Evolutionary conservation across 306 rosid genomes (phyloP), one percentile per base, ranked within the genome.

Genomic region (Cucumis melo): DNA sequence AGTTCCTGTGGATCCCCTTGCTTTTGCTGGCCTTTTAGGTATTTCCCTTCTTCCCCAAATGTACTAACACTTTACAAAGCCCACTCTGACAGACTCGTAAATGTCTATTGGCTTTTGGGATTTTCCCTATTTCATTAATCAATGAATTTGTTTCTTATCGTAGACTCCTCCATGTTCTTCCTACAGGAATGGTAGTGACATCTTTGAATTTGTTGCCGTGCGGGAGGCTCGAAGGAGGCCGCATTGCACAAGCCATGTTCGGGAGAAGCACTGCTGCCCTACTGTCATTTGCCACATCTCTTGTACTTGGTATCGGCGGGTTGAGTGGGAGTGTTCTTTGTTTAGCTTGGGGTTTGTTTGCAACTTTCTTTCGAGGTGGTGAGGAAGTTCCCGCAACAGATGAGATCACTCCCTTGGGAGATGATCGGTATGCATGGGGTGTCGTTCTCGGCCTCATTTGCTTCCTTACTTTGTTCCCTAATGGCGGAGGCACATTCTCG

Each of bases 11-110:
- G 98, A 93, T 80, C 98, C 98, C 32, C 95, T 93, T 76, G 96
- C 98, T 72, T 93, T 93, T 80, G 97, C 98, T 23, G 98, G 98
- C 50, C 96, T 93, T 75, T 84, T 93, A 83, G 97, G 98, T 91
- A 60, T 48, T 91, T 64, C 42, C 54, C 57, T 39, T 78, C 58
- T 77, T 42, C 20, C 74, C 51, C 16, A 32, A 42, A 21, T n/a
- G 5, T 19, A 74, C 27, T 32, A 54, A 34, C 27, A 74, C 77
- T 32, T 2, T 14, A 32, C 42, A 16, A 51, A 81, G 9, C 20
- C 15, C 19, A 73, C 15, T 46, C 1, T 73, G 5, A 23, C 63
- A 73, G 36, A 73, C 32, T 19, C 48, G 14, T 9, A 32, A 32
- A 3, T 32, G 36, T 5, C 12, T 46, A 46, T 42, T 42, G 48